phyloP scores from a whole-genome alignment of 2,329 filamentous ascomycete species.

The Fonsecaea monophora region DNA sequence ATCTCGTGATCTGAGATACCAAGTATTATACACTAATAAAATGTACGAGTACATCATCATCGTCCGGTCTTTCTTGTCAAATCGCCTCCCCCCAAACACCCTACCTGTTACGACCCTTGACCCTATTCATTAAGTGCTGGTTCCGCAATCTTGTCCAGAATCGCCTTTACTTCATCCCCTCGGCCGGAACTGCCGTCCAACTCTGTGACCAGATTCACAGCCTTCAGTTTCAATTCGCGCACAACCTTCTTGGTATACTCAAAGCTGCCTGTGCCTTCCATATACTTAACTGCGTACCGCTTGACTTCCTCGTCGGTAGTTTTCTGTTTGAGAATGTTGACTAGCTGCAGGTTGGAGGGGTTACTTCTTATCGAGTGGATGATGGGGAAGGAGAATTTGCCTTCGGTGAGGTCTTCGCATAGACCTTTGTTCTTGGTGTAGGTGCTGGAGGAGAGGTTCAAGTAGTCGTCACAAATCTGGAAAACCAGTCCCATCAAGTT shows the following conservation, averaged over 20 bases:
- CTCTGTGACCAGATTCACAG: slow-evolving; percentile 66
- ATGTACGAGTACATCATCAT: slow-evolving; percentile 8
- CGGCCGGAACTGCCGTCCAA: slow-evolving; percentile 64
- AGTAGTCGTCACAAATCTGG: slow-evolving; percentile 73
- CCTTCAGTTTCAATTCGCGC: slow-evolving; percentile 67
- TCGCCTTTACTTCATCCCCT: slow-evolving; percentile 68
- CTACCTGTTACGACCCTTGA: not conserved
- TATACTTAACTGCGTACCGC: slow-evolving; percentile 85
- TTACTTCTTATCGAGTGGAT: slow-evolving; percentile 81
- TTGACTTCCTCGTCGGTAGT: slow-evolving; percentile 87
- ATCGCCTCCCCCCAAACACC: not conserved
- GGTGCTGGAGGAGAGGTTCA: slow-evolving; percentile 75
- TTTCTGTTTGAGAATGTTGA: slow-evolving; percentile 93
- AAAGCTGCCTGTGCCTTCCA: slow-evolving; percentile 90
- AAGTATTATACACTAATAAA: slow-evolving; percentile 7
- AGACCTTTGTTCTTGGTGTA: slow-evolving; percentile 91
- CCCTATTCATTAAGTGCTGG: slow-evolving; percentile 8
- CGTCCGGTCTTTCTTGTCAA: not conserved
- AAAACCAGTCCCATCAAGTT: slow-evolving; percentile 59
- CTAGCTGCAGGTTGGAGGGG: slow-evolving; percentile 64
- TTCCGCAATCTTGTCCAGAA: slow-evolving; percentile 68
- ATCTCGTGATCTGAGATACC: not conserved
- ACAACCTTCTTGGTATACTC: slow-evolving; percentile 78
- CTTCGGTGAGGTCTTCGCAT: slow-evolving; percentile 94
- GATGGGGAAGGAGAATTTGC: slow-evolving; percentile 95